These are phyloP conservation scores for Aquilaria sinensis DNA, from an alignment of 345 rosid species.

Conservation along the genomic window DNA sequence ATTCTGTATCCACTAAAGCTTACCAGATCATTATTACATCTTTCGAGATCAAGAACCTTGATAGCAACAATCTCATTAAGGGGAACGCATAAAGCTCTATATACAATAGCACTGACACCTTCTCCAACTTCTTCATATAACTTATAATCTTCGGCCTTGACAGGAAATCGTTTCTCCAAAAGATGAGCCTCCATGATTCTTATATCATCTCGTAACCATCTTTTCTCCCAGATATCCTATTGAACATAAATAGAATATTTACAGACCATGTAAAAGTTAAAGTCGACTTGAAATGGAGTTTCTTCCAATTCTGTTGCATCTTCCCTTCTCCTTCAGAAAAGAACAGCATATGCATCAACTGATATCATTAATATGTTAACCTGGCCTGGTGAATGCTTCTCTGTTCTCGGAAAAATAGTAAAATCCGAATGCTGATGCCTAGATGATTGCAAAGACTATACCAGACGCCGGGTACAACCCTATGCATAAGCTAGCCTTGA, in stretches of 20 bases:
- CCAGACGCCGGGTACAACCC: neutral
- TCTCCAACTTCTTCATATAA: slow-evolving; percentile 93
- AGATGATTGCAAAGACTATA: neutral
- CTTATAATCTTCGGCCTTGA: slow-evolving; percentile 69
- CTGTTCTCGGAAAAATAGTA: slow-evolving; percentile 4
- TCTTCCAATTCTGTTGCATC: slow-evolving; percentile 66
- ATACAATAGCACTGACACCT: slow-evolving; percentile 91
- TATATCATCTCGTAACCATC: slow-evolving; percentile 35
- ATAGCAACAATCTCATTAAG: slow-evolving; percentile 83
- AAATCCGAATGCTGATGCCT: slow-evolving; percentile 5
- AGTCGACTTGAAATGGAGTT: slow-evolving; percentile 38
- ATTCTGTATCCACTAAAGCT: slow-evolving; percentile 2
- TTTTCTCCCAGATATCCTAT: slow-evolving; percentile 24
- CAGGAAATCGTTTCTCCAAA: slow-evolving; percentile 68
- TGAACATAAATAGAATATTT: slow-evolving; percentile 22
- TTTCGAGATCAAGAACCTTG: slow-evolving; percentile 96
- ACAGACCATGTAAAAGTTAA: slow-evolving; percentile 16
- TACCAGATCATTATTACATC: slow-evolving; percentile 93
- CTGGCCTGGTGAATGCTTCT: slow-evolving; percentile 1
- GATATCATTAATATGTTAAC: slow-evolving; percentile 19
- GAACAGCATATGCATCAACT: slow-evolving; percentile 18
- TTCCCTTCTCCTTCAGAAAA: slow-evolving; percentile 28
- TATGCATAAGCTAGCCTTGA: neutral
- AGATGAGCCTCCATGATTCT: slow-evolving; percentile 45
- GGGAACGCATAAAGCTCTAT: slow-evolving; percentile 88